Evolutionary conservation across 202 grass and related monocot genomes (phyloP).

Genomic region (Schoenoplectus tabernaemontani): DNA sequence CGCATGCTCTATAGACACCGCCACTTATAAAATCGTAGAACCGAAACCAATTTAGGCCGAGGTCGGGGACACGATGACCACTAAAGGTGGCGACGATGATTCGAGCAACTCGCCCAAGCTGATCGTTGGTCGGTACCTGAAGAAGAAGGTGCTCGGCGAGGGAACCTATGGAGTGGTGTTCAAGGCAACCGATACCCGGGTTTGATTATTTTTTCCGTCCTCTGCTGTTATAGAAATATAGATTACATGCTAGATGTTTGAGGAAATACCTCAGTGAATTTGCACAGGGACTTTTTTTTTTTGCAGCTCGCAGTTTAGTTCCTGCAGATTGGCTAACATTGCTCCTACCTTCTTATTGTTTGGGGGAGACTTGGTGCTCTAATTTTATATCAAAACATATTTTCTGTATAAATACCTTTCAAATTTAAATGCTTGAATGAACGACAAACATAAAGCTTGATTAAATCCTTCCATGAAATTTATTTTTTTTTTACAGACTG

Average conservation of each 20-base stretch:
- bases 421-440: background rate
- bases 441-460: background rate
- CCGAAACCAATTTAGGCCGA: background rate
- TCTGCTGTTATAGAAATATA: background rate
- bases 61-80: constrained; percentile 21
- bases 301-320: background rate
- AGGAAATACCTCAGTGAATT: background rate
- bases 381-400: background rate
- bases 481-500: constrained; percentile 64
- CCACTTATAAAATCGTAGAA: background rate
- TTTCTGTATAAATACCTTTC: background rate
- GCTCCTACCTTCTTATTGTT: background rate
- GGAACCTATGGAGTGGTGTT: constrained; percentile 91
- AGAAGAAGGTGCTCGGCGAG: constrained; percentile 80
- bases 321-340: background rate
- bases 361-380: background rate
- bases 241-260: background rate
- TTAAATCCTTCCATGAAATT: background rate
- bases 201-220: background rate
- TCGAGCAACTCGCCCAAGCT: constrained; percentile 44
- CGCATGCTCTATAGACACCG: background rate
- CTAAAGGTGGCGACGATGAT: constrained; percentile 36
- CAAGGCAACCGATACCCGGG: constrained; percentile 95
- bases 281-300: background rate
- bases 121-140: constrained; percentile 73